A percentile compares a stretch with the other conserved stretches of the same genome.
phyloP scores from a whole-genome alignment of 2,329 filamentous ascomycete genomes.

The Macrophomina phaseolina region DNA sequence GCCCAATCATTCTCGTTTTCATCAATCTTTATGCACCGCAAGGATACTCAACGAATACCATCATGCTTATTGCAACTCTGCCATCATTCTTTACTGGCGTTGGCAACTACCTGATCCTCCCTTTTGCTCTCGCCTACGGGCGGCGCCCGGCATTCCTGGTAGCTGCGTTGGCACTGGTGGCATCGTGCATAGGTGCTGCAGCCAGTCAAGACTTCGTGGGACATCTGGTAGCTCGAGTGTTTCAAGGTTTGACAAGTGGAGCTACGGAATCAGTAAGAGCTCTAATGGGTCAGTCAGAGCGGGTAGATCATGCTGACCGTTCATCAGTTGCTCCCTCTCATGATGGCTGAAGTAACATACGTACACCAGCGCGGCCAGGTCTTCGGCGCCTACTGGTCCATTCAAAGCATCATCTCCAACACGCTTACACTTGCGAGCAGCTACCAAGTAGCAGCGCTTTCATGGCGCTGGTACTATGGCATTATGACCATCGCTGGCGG shows the following conservation, averaged over 20 bases:
- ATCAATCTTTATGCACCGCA: neutral
- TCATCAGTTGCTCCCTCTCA: conserved; percentile 48
- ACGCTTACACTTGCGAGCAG: conserved; percentile 43
- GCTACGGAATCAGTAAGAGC: neutral
- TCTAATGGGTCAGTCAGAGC: neutral
- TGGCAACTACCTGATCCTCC: conserved; percentile 34
- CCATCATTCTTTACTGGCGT: neutral
- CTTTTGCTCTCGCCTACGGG: conserved; percentile 47
- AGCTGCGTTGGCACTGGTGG: conserved; percentile 46
- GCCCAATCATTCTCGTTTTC: conserved; percentile 6
- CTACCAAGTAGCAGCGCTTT: conserved; percentile 44
- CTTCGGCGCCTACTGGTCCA: conserved; percentile 49
- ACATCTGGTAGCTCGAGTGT: neutral
- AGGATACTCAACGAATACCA: conserved; percentile 4
- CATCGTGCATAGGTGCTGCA: neutral
- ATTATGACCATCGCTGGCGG: conserved; percentile 45
- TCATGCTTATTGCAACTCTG: neutral
- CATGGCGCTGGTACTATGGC: conserved; percentile 53
- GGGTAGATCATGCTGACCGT: conserved; percentile 31
- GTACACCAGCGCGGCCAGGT: conserved; percentile 46
- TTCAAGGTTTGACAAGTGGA: neutral
- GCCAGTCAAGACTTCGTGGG: neutral
- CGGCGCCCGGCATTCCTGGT: conserved; percentile 45
- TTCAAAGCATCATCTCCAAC: conserved; percentile 44
- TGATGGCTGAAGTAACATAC: conserved; percentile 49